Evolutionary conservation across 106 monocot species (phyloP).

Genomic region (Hemerocallis citrina): DNA sequence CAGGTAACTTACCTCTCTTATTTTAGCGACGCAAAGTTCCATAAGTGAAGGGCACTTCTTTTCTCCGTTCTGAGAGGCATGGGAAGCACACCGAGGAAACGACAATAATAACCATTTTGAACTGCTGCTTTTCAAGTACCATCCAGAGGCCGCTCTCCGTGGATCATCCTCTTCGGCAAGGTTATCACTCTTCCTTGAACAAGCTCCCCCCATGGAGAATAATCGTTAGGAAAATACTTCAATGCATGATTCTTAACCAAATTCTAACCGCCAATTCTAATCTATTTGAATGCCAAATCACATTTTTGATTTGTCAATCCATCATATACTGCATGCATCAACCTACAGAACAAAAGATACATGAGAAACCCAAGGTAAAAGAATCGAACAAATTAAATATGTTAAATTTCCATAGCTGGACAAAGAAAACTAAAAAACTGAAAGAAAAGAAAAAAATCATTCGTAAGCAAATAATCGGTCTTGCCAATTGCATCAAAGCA

Average conservation of each 20-base stretch:
- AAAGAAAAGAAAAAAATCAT: too few relatives aligned
- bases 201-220: slow-evolving; percentile 73
- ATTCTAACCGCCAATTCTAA: background rate
- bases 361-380: background rate
- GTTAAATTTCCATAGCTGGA: background rate
- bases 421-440: background rate
- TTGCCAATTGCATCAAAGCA: too few relatives aligned
- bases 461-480: too few relatives aligned
- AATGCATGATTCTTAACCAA: background rate
- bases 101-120: slow-evolving; percentile 71
- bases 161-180: slow-evolving; percentile 35
- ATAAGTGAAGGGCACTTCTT: slow-evolving; percentile 65
- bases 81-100: slow-evolving; percentile 45
- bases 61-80: slow-evolving; percentile 11
- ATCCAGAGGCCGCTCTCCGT: slow-evolving; percentile 20
- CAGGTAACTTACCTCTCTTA: slow-evolving; percentile 90
- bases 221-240: slow-evolving; percentile 2
- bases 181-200: slow-evolving; percentile 83
- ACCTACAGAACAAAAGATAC: background rate
- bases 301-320: background rate
- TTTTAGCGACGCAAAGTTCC: slow-evolving; percentile 69
- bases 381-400: background rate
- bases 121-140: slow-evolving; percentile 67
- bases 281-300: background rate
- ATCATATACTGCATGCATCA: slow-evolving; percentile 2